Evolutionary conservation across 495 filamentous ascomycete species (phyloP), one percentile per base, ranked within the genome.

Genomic region (Cudoniella acicularis): DNA sequence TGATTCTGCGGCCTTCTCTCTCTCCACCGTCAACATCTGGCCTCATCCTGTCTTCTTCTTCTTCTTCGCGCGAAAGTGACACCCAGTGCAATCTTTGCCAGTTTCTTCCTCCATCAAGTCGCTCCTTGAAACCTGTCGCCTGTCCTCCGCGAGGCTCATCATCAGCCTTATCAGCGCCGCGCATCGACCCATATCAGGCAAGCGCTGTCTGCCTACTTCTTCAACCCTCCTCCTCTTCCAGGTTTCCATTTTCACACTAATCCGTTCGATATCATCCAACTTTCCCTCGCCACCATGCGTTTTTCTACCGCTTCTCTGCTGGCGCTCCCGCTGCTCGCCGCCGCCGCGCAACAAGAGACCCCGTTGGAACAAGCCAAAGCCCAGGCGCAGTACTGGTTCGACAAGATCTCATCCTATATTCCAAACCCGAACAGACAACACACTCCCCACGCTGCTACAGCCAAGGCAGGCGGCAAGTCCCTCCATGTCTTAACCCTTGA

Each of bases 331-430:
- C 78, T 87, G 21, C 76, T 94, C 66, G 87, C 85, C 56, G 74
- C 79, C 52, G 88, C 87, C 70, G 79, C 91, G 78, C 77, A 87
- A 74, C 84, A 93, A 79, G 73, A 87, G 73, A 56, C 83, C 91
- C 67, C 73, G 63, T 57, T 71, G 68, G 66, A 69, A 26, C 71
- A 72, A 61, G 68, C 57, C 58, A 58, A 59, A 47, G 55, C 57
- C 49, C 83, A 85, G 60, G 76, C 85, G 24, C 83, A 87, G 72
- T 79, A 78, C 64, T 88, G 79, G 75, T 79, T 87, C 63, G 79
- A 83, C 66, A 81, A 85, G 64, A 76, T 82, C 48, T 78, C 81
- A 58, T 77, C 79, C 26, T 82, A 79, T 66, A 74, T 90, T 59
- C 81, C 86, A 36, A 78, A 76, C 36, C 73, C 72, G 30, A 72